Base-by-base conservation (phyloP, 306 rosid species). In the Cucumis cinereus region DNA sequence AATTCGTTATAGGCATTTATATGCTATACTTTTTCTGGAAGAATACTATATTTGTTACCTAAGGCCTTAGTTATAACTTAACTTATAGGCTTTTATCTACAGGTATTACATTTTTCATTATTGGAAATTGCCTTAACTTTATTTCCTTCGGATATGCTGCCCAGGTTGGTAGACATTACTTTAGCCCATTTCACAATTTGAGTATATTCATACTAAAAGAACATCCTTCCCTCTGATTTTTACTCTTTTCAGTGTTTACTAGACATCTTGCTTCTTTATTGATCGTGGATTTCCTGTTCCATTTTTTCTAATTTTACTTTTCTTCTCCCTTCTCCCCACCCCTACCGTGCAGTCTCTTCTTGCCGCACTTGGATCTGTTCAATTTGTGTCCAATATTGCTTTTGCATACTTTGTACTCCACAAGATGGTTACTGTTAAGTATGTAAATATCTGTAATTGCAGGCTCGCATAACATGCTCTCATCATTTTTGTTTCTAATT, bases 81-180 rank as follows among this genome's bases (percentile, higher is more conserved):
- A 71, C 40, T 73, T 63, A 30, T 38, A 30, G 8, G 76, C 80
- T 64, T 80, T 75, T 30, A 73, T 79, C n/a, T 69, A 85, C 91
- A 93, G 98, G 97, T 58, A 87, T 94, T 52, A 16, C 87, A 70
- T 86, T 94, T 89, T 94, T 94, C 86, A 69, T 90, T 82, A 84
- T 94, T 26, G 98, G 98, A 60, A 94, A 94, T 80, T 87, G 92
- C 86, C 92, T 94, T 41, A 94, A 94, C 78, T 94, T 94, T 79
- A 80, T 94, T 83, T 94, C 98, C 77, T 94, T 91, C 76, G 97
- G 95, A 22, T 91, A 94, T 89, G 97, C 98, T 77, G 98, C 98
- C 81, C 98, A 94, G 98, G 98, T 93, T 78, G 64, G 81, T 64
- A 54, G 33, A 49, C 47, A 19, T 64, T 73, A 79, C 76, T 9